Base-by-base conservation (phyloP, 2,329 filamentous ascomycete genomes). In the Clonostachys solani region DNA sequence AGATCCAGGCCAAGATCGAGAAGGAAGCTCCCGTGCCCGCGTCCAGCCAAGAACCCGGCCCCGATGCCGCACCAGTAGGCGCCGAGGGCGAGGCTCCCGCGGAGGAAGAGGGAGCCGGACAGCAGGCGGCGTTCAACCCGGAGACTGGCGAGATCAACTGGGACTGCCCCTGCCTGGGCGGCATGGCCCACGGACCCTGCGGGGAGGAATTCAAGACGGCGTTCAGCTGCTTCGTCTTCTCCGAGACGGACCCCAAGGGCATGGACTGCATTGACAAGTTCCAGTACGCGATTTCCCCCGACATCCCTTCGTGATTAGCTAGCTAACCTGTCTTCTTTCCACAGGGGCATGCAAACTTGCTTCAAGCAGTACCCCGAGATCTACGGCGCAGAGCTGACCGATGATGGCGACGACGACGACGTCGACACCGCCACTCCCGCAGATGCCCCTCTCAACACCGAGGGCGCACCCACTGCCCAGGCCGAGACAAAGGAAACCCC, bases 101-200 rank as follows among this genome's bases (percentile, higher is more conserved):
- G 0, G 71, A 94, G 13, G 87, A 96, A 66, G 82, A 89, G 50
- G 91, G 96, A 67, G 91, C 90, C 6, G 80, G 74, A 51, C 84
- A 92, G 63, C 84, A 97, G 68, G 94, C 90, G 47, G 94, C 94
- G 1, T 99, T 97, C 74, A 95, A 99, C 69, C 91, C 92, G 4
- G 94, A 97, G 74, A 99, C 94, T 10, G 94, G 94, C 57, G 94
- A 99, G 78, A 99, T 99, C 72, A 99, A 99, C 77, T 99, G 94
- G 94, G 94, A 97, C 66, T 99, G 94, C 69, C 94, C 94, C 15
- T 99, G 94, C 66, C 74, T 99, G 34, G 94, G 94, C 43, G 94
- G 94, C 46, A 99, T 99, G 94, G 94, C 94, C 8, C 73, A 96
- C 62, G 94, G 94, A 0, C 94, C 94, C 46, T 99, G 94, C 64